Evolutionary conservation across 305 asterid species (phyloP), one percentile per base, ranked within the genome.

Genomic region (Fraxinus sp.): DNA sequence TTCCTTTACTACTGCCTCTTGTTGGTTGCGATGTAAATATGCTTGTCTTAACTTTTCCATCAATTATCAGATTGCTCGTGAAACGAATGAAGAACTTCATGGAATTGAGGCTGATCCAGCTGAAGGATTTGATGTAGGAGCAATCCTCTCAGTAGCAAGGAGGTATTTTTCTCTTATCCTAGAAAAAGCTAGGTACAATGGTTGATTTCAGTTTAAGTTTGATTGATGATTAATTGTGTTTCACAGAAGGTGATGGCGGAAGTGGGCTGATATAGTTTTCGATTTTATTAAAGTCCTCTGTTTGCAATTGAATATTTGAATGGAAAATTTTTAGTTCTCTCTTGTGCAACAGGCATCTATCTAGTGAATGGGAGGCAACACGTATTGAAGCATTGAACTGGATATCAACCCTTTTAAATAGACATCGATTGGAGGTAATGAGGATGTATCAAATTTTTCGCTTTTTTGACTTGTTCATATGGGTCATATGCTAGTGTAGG

Each of bases 71-170:
- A 97, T 97, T 91, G 98, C 98, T 76, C 92, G 98, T 79, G 99
- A 95, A 87, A 97, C 98, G 85, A 97, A 95, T 85, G 99, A 94
- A 59, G 99, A 94, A 87, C 99, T 97, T 85, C 94, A 92, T 81
- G 94, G 93, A 32, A 92, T 91, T 84, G 92, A 91, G 87, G 97
- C 98, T 87, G 93, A 87, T 83, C 97, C 98, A 82, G 90, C 93
- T 75, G 98, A 93, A 84, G 98, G 94, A 66, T 95, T 94, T 87
- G 95, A 90, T 88, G 98, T 97, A 52, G 94, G 97, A 86, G 87
- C 97, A 81, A 92, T 97, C 88, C 98, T 97, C 26, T 83, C 95
- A 6, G 95, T 95, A 80, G 97, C 97, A 80, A 92, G 95, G 93
- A 92, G 95, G 99, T 95, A 89, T 79, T n/a, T 55, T 66, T 74